Base-by-base conservation (phyloP, 1,284 basidiomycete species). In the Polyporus tsugae region DNA sequence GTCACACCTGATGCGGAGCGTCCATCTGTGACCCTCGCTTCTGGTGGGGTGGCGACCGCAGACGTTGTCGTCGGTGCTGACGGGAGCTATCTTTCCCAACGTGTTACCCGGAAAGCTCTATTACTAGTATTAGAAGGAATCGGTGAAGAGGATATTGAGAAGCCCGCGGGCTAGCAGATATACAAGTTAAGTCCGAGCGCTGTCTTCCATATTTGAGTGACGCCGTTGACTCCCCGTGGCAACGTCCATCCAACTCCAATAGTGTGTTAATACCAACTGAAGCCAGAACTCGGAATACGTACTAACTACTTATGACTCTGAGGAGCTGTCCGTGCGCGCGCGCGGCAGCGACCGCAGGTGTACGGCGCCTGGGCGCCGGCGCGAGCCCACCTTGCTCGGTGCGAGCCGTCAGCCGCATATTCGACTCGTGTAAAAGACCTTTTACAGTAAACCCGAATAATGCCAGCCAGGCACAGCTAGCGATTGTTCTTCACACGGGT, bases 51-150 rank as follows among this genome's bases (percentile, higher is more conserved):
- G n/a, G 33, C 80, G 62, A 41, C 71, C 5, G 77, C 72, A 10
- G 79, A 81, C 66, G 75, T 80, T 4, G 62, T 81, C 46, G n/a
- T n/a, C n/a, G n/a, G n/a, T 44, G 78, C 79, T 33, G 80, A 80
- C 69, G 79, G 80, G 5, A 36, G 59, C 11, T 65, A 75, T 44
- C 42, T 74, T n/a, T n/a, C n/a, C 35, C 13, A 42, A 11, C 11
- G 17, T 15, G 10, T 42, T 6, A 68, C 71, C 11, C 74, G 79
- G 52, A 64, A 42, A 44, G 58, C 65, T 9, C 69, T n/a, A n/a
- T n/a, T n/a, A n/a, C n/a, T n/a, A n/a, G n/a, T 81, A 36, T 60
- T 75, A 11, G 69, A 67, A 22, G 70, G 74, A 10, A 67, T 70
- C 1, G 69, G 68, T n/a, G 59, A 71, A 53, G 64, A 66, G 13